Evolutionary conservation across 768 basidiomycete genomes (phyloP), one percentile per base, ranked within the genome.

Genomic region (Hypholoma sublateritium): DNA sequence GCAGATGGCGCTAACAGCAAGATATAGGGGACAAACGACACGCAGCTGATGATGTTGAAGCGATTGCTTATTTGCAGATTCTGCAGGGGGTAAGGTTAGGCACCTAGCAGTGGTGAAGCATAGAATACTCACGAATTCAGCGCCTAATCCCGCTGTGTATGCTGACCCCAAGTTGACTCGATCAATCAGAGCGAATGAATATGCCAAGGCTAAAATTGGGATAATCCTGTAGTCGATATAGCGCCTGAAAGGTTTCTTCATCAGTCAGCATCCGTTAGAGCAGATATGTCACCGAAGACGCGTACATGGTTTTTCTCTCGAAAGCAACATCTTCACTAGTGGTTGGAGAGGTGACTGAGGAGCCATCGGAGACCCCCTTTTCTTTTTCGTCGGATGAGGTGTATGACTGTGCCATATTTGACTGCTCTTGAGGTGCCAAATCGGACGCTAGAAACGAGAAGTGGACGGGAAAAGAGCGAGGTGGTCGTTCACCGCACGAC

Each of bases 1-100:
- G 5, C 5, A 24, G 14, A 37, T 50, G 43, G 16, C 22, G 65
- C 75, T 36, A 34, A 78, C 79, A 79, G 63, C 6, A 79, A 50
- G 49, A 77, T 73, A 57, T 79, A 80, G 12, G 78, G 79, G 5
- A 78, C 70, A 57, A 79, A 79, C 50, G 77, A 79, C 12, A 78
- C 58, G 50, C 73, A 76, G 24, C 74, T 76, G 16, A 71, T 73
- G 47, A 79, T 75, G 56, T 72, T 78, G 60, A 69, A 79, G 36
- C 79, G 69, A 11, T 63, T 63, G 11, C 72, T 72, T 51, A 70
- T 63, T 25, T 60, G 60, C n/a, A 75, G 62, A 53, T 69, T 62
- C 75, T 76, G 50, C 21, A 25, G 12, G 39, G 5, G 39, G 34
- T 12, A 36, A 16, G 14, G 46, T 44, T 32, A 32, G 28, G 13